A percentile compares a stretch with the other conserved stretches of the same genome.
These are phyloP conservation scores for Pseudogymnoascus sp. DNA, from an alignment of 2,329 filamentous ascomycete genomes.

Conservation along the genomic window DNA sequence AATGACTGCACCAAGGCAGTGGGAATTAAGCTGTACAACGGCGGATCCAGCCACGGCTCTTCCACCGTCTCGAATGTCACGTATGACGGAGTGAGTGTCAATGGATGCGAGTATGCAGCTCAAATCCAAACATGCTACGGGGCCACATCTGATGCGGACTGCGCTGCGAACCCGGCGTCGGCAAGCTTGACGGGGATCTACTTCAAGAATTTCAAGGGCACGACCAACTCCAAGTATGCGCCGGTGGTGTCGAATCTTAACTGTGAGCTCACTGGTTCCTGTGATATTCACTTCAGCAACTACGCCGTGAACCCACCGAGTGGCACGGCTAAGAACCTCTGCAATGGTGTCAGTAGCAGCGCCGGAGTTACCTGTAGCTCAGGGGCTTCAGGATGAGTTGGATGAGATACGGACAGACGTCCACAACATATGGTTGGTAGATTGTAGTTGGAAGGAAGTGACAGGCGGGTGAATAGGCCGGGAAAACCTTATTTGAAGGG, in stretches of 20 bases:
- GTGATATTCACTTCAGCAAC: slow-evolving; percentile 29
- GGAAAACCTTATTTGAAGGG: neutral
- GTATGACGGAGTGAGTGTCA: slow-evolving; percentile 32
- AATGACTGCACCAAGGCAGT: slow-evolving; percentile 37
- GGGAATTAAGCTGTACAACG: slow-evolving; percentile 41
- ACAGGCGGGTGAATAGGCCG: neutral
- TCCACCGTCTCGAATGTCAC: slow-evolving; percentile 38
- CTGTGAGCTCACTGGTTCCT: slow-evolving; percentile 33
- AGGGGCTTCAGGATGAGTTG: slow-evolving; percentile 29
- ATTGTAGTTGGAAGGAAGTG: neutral
- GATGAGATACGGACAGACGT: neutral
- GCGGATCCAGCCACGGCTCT: slow-evolving; percentile 30
- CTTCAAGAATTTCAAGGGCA: slow-evolving; percentile 34
- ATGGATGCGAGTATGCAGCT: slow-evolving; percentile 36
- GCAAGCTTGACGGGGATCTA: slow-evolving; percentile 30
- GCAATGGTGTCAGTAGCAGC: slow-evolving; percentile 28
- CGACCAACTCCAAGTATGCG: slow-evolving; percentile 32
- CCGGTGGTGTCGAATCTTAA: slow-evolving; percentile 32
- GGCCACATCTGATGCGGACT: slow-evolving; percentile 30
- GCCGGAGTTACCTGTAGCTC: slow-evolving; percentile 29
- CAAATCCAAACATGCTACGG: slow-evolving; percentile 41
- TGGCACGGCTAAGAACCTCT: slow-evolving; percentile 29
- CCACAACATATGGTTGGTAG: neutral
- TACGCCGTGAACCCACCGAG: slow-evolving; percentile 31
- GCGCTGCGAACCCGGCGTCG: slow-evolving; percentile 29